These are phyloP conservation scores for Globisporangium nagaii DNA, from an alignment of 352 stramenopile genomes.

Conservation along the genomic window DNA sequence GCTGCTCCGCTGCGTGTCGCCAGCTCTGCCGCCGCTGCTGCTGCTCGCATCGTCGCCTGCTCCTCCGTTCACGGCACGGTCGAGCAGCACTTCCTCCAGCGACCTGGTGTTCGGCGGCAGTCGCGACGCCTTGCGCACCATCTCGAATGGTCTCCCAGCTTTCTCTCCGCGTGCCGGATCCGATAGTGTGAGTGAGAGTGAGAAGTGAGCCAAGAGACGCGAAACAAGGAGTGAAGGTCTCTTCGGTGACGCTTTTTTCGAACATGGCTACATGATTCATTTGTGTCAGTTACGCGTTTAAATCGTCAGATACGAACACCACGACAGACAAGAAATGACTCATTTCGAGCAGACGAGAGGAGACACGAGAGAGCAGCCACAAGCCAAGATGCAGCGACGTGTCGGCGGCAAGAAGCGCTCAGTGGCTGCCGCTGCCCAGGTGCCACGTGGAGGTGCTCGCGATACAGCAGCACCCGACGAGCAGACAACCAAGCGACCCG, in stretches of 20 bases:
- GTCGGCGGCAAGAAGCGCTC: not conserved
- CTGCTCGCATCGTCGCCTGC: not conserved
- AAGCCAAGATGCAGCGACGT: not conserved
- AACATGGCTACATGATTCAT: not conserved
- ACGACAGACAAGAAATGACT: not conserved
- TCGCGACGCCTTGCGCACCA: conserved; percentile 56
- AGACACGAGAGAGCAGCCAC: not conserved
- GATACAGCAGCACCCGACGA: not conserved
- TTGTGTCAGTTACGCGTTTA: not conserved
- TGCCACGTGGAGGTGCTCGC: not conserved
- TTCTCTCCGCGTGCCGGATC: no score
- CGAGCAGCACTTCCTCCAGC: conserved; percentile 64
- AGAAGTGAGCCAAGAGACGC: not conserved
- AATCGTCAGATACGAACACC: not conserved
- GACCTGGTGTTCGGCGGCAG: conserved; percentile 52
- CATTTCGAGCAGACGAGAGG: not conserved
- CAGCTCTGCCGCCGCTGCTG: not conserved
- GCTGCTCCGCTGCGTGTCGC: conserved; percentile 1
- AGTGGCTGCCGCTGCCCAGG: not conserved
- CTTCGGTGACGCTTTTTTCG: no score
- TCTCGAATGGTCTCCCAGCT: conserved; percentile 6
- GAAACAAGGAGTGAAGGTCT: no score
- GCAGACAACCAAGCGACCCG: no score
- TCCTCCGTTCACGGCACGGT: conserved; percentile 26
- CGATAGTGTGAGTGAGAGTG: not conserved